phyloP scores from a whole-genome alignment of 108 stramenopile species.

The Parmales sp. region DNA sequence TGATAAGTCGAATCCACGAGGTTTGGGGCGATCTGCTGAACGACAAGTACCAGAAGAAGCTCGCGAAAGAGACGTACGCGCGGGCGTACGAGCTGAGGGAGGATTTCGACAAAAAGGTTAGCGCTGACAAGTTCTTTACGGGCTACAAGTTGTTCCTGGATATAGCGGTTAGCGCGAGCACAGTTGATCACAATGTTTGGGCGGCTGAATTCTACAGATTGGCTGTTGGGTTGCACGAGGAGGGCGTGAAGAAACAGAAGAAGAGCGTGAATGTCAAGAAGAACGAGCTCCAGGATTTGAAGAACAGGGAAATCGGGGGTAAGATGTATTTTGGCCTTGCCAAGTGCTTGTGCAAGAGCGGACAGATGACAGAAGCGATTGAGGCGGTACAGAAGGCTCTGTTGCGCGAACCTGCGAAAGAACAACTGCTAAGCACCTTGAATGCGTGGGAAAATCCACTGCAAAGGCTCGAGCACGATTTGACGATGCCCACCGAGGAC shows the following conservation, averaged over 20 bases:
- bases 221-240: no score
- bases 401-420: not conserved
- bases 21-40: not conserved
- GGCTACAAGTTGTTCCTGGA: no score
- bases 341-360: not conserved
- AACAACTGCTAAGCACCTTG: not conserved
- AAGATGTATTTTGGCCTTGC: not conserved
- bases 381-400: not conserved
- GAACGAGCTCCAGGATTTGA: not conserved
- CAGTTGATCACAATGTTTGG: no score
- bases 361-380: not conserved
- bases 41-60: not conserved
- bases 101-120: not conserved
- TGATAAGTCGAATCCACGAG: not conserved
- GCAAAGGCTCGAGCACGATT: conserved; percentile 4
- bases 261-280: not conserved
- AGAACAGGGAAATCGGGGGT: not conserved
- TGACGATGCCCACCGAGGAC: conserved; percentile 4
- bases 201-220: no score
- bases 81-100: not conserved
- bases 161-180: no score
- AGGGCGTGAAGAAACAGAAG: not conserved
- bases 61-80: not conserved
- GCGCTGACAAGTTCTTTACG: no score
- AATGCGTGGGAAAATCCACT: not conserved